Evolutionary conservation across 2,329 filamentous ascomycete genomes (phyloP).

Genomic region (Alternaria metachromatica): DNA sequence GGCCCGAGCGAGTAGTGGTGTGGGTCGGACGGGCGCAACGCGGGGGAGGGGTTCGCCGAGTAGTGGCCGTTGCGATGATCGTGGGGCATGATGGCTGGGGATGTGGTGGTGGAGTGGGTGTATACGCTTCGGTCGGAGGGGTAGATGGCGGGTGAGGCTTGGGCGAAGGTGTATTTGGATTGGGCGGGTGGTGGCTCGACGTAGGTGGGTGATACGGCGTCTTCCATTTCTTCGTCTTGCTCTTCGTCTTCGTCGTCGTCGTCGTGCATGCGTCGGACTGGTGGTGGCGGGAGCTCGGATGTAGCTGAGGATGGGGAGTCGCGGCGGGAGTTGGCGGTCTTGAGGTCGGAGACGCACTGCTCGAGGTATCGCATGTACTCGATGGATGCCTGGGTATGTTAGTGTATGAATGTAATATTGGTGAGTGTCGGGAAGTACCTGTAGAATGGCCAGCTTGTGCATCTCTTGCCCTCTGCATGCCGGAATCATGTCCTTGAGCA

Average conservation of each 20-base stretch:
- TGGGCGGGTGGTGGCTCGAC: conserved; percentile 13
- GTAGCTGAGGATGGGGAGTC: conserved; percentile 33
- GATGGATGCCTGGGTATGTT: conserved; percentile 72
- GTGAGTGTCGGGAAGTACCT: conserved; percentile 62
- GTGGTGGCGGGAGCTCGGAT: conserved; percentile 35
- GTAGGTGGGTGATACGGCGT: conserved; percentile 41
- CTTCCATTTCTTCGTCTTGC: conserved; percentile 56
- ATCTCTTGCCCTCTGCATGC: conserved; percentile 93
- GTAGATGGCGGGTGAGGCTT: conserved; percentile 44
- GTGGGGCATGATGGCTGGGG: conserved; percentile 45
- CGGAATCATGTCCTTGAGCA: conserved; percentile 93
- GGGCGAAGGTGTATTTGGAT: conserved; percentile 35
- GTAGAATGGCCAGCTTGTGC: conserved; percentile 95
- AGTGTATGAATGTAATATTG: neutral
- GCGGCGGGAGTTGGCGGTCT: conserved; percentile 52
- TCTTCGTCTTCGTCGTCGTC: conserved; percentile 57
- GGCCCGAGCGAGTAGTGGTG: conserved; percentile 56
- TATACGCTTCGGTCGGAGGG: conserved; percentile 48
- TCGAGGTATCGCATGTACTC: conserved; percentile 96
- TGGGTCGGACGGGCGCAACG: conserved; percentile 52
- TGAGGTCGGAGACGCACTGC: conserved; percentile 82
- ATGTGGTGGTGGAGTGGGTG: conserved; percentile 48
- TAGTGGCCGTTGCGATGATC: conserved; percentile 55
- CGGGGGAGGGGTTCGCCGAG: conserved; percentile 53
- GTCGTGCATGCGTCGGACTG: conserved; percentile 23